phyloP scores from a whole-genome alignment of 345 rosid genomes.

The Mallotus nudiflorus region DNA sequence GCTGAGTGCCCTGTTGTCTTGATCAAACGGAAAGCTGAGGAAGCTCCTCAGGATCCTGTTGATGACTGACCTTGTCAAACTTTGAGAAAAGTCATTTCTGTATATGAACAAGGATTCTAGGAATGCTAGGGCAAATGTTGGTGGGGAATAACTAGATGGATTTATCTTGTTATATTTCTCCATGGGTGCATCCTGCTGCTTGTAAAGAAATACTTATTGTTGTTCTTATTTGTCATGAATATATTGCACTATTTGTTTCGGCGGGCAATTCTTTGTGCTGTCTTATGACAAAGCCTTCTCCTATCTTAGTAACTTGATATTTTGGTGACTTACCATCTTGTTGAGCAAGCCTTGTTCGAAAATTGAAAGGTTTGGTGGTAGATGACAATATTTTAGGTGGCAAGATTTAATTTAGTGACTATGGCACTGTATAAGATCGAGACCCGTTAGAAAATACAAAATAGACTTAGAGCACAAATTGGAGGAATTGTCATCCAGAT shows the following conservation, averaged over 20 bases:
- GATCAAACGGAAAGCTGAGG: conserved; percentile 80
- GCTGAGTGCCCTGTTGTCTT: conserved; percentile 88
- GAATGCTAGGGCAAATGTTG: neutral
- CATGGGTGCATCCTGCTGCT: neutral
- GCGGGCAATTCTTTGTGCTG: neutral
- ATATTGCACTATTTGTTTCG: neutral
- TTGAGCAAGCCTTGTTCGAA: too few relatives aligned
- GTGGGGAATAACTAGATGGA: neutral
- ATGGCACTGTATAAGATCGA: too few relatives aligned
- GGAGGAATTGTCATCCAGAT: too few relatives aligned
- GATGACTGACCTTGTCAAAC: conserved; percentile 53
- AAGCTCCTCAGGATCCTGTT: conserved; percentile 90
- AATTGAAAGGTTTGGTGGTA: too few relatives aligned
- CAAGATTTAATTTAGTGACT: too few relatives aligned
- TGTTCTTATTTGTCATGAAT: neutral
- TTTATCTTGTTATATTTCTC: neutral
- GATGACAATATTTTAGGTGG: too few relatives aligned
- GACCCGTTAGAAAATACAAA: too few relatives aligned
- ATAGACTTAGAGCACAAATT: too few relatives aligned
- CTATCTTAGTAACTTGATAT: neutral
- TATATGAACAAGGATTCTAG: neutral
- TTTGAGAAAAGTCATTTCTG: neutral
- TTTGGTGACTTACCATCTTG: too few relatives aligned
- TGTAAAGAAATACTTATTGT: neutral
- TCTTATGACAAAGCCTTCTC: neutral